Evolutionary conservation across 1,284 basidiomycete genomes (phyloP).

Genomic region (Puccinia polysora): DNA sequence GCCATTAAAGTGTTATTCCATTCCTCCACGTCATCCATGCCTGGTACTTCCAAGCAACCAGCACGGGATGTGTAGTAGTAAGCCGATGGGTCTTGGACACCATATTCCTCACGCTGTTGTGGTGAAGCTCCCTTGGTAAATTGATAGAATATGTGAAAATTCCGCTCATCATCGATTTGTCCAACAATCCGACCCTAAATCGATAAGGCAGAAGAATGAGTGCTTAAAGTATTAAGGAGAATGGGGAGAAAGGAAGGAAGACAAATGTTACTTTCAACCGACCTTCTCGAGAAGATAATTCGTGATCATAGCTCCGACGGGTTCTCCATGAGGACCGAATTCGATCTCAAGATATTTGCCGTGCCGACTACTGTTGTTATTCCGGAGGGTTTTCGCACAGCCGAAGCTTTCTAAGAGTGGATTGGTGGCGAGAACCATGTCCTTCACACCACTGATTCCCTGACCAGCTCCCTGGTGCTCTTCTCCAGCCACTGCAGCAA

Average conservation of each 20-base stretch:
- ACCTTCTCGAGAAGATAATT: constrained; percentile 95
- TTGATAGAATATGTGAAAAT: constrained; percentile 99
- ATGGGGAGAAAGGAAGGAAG: not conserved
- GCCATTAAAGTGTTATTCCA: constrained; percentile 86
- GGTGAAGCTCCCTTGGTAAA: constrained; percentile 91
- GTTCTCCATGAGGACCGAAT: constrained; percentile 89
- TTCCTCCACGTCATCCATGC: constrained; percentile 83
- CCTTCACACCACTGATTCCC: constrained; percentile 88
- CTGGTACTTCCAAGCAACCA: constrained; percentile 83
- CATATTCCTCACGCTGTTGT: constrained; percentile 86
- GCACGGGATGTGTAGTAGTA: constrained; percentile 90
- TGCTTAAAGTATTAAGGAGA: not conserved
- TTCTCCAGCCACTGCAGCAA: constrained; percentile 84
- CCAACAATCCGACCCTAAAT: constrained; percentile 84
- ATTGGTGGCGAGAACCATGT: constrained; percentile 99
- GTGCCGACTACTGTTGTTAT: constrained; percentile 98
- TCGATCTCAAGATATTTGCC: constrained; percentile 99
- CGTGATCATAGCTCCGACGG: constrained; percentile 95
- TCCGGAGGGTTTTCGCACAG: constrained; percentile 95
- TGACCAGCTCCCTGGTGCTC: constrained; percentile 63
- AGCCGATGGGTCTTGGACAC: constrained; percentile 92
- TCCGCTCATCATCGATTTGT: constrained; percentile 91
- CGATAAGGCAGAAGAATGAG: constrained; percentile 13
- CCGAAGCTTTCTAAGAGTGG: constrained; percentile 96
- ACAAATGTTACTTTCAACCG: constrained; percentile 13